Conservation (phyloP, 2,329 filamentous ascomycete genomes). For the Dendryphion nanum region DNA sequence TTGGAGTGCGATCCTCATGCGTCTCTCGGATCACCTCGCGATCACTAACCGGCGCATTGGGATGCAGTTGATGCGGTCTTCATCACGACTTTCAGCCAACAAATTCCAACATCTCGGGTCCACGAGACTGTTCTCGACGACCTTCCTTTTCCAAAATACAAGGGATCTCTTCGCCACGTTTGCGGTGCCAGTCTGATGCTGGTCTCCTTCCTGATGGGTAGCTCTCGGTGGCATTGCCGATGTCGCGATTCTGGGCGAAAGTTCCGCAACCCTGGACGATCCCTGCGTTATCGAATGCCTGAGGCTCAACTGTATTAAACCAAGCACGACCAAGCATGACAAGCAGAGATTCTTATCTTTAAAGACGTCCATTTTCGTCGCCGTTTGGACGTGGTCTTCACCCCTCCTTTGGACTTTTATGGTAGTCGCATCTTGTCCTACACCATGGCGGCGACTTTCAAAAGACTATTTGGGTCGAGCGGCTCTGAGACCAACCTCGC, state of each 20-base stretch:
- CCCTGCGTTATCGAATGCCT: conserved; percentile 3
- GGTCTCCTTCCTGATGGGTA: not conserved
- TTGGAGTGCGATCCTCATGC: too few relatives aligned
- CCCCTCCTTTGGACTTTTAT: not conserved
- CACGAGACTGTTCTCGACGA: not conserved
- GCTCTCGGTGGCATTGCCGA: not conserved
- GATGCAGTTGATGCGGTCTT: too few relatives aligned
- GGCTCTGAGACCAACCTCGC: conserved; percentile 13
- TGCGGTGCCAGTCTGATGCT: not conserved
- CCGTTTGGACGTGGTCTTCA: not conserved
- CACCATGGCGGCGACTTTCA: conserved; percentile 8
- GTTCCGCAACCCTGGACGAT: not conserved
- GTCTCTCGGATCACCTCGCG: too few relatives aligned
- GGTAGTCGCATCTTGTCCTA: not conserved
- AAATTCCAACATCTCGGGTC: not conserved
- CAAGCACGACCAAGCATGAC: not conserved
- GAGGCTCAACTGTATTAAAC: not conserved
- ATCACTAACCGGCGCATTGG: too few relatives aligned
- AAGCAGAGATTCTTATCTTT: not conserved
- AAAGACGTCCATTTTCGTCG: not conserved
- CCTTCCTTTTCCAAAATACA: not conserved
- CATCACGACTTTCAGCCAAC: not conserved
- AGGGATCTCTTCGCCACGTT: too few relatives aligned
- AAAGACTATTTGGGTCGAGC: conserved; percentile 15
- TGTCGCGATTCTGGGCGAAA: conserved; percentile 3